Evolutionary conservation across 345 rosid genomes (phyloP).

Genomic region (Gossypioides kirkii): DNA sequence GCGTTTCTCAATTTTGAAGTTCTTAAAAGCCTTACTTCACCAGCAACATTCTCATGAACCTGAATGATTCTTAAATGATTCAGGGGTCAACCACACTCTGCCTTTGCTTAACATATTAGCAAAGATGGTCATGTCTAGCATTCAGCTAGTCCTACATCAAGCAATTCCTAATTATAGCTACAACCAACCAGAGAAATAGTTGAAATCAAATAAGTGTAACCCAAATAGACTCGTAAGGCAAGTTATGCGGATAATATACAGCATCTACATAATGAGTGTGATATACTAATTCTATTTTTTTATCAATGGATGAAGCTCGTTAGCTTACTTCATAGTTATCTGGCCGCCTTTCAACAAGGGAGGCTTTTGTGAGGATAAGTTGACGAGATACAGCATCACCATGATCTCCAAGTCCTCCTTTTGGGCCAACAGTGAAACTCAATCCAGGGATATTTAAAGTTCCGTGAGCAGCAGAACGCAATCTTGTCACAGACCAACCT

Average conservation of each 20-base stretch:
- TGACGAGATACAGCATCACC: conserved; percentile 92
- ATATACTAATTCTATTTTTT: conserved; percentile 3
- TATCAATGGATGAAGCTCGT: conserved; percentile 18
- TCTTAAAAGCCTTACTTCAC: background rate
- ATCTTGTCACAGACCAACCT: conserved; percentile 85
- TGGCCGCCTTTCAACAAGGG: conserved; percentile 94
- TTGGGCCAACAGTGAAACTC: conserved; percentile 81
- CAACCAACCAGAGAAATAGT: background rate
- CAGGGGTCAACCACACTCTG: background rate
- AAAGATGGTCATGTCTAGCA: conserved; percentile 3
- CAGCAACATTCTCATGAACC: background rate
- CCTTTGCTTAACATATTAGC: background rate
- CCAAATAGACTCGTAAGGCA: background rate
- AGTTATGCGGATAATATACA: background rate
- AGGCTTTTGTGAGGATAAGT: conserved; percentile 78
- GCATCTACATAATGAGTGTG: background rate
- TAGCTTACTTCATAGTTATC: conserved; percentile 99
- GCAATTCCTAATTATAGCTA: background rate
- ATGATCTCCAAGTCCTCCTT: conserved; percentile 96
- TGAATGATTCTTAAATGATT: background rate
- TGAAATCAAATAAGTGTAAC: background rate
- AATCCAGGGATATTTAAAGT: conserved; percentile 76
- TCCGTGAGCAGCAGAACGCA: conserved; percentile 94
- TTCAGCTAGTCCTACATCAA: background rate
- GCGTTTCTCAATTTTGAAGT: conserved; percentile 3